Base-by-base conservation (phyloP, 75 land plant genomes). In the Selaginella tamariscina region DNA sequence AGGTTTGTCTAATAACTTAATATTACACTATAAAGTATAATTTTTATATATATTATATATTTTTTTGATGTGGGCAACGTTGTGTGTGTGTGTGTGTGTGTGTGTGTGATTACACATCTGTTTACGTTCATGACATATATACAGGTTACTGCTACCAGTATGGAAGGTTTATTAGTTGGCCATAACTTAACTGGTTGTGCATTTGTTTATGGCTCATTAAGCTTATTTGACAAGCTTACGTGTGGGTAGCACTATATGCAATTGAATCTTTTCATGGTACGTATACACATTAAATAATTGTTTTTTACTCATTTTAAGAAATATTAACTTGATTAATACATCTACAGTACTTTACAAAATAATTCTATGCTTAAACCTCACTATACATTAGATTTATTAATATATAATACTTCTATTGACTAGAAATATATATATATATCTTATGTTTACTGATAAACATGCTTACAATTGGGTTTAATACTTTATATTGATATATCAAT, bases 131-230 rank as follows among this genome's bases (percentile, higher is more conserved):
- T n/a, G n/a, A n/a, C n/a, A n/a, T n/a, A n/a, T n/a, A n/a, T n/a
- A 31, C 77, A 93, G 98, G 98, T 93, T n/a, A 86, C 95, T 24
- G 86, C 79, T 59, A 73, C 88, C 32, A 89, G 98, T 80, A 93
- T 93, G 98, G 85, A 89, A 73, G 88, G 91, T 55, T 67, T 85
- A 31, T 74, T 93, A 49, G 90, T 93, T 59, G 87, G 96, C 27
- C 68, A 74, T 65, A 82, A 82, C 74, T 74, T 85, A 0, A 75
- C 80, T 80, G 96, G 98, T 18, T 86, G 86, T 80, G 96, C 85
- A 56, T 94, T 94, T 83, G 98, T 89, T 24, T 94, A 90, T 76
- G 98, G 88, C 9, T 89, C 98, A 54, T 70, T 94, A 44, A 87
- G 98, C 74, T 89, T 94, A 68, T 27, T 89, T 71, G 98, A 94